Evolutionary conservation across 179 eudicot species (phyloP), one percentile per base, ranked within the genome.

Genomic region (Silene vulgaris): DNA sequence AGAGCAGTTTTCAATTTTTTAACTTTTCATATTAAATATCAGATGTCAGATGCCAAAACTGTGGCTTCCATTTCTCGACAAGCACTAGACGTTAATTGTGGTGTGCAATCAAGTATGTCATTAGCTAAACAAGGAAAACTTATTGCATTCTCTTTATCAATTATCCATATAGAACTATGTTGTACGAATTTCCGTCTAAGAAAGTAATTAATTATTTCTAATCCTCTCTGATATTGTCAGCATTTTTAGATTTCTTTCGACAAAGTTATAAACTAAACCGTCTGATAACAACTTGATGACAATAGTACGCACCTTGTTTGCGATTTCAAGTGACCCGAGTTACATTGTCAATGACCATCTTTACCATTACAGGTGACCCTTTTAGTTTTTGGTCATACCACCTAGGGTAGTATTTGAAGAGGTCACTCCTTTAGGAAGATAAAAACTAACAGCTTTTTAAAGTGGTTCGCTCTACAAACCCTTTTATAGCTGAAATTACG

Each of bases 101-200:
- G 16, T 72, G 70, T 26, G 29, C n/a, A 43, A 61, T 68, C 45
- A 23, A 77, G 64, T 8, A 16, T 32, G 71, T 48, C 28, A 61
- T 73, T 74, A 68, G 66, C 75, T 81, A 32, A 73, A 37, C 75
- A 48, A 52, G 83, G 83, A 76, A 73, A 77, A 66, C 57, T 76
- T 76, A 26, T 26, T 26, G n/a, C 71, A 32, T n/a, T 16, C 40
- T 56, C 67, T 23, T 35, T n/a, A 63, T 63, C 45, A 45, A 14
- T 26, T 54, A 72, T 26, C 72, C 70, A 43, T 81, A 4, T 32
- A 17, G 23, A 56, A 74, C 73, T 32, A 54, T 50, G 54, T 35
- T 37, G 59, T 32, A 32, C 17, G 23, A 26, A 56, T 62, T 73
- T 5, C 8, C 37, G 9, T 19, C 21, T 52, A 9, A 57, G 74